Percentiles rank a stretch among this genome's conserved stretches.
Conservation (phyloP, 2,329 filamentous ascomycete species). For the Pseudogymnoascus destructans region DNA sequence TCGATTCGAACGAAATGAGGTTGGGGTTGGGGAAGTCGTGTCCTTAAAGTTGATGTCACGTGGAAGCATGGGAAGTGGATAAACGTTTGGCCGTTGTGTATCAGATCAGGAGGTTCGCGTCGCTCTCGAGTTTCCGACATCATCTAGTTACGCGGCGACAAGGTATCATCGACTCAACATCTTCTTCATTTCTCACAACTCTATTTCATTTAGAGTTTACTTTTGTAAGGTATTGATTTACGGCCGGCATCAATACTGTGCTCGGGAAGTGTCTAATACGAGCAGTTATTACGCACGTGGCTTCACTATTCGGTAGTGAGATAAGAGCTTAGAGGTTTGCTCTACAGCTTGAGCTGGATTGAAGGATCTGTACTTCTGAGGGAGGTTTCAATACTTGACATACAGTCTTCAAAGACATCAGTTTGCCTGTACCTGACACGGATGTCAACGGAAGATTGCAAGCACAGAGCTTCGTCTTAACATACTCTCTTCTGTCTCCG, state of each 20-base stretch:
- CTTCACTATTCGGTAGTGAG: not conserved
- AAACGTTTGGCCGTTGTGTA: not conserved
- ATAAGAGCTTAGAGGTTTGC: not conserved
- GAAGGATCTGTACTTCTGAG: slow-evolving; percentile 6
- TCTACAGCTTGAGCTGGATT: slow-evolving; percentile 6
- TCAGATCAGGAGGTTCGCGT: slow-evolving; percentile 8
- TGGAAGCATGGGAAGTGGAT: not conserved
- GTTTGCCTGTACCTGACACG: slow-evolving; percentile 7
- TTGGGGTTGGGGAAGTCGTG: not conserved
- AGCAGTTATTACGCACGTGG: not conserved
- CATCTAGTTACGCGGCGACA: not conserved
- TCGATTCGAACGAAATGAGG: slow-evolving; percentile 8
- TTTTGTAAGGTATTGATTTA: not conserved
- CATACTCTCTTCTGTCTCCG: slow-evolving; percentile 30
- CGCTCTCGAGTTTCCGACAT: not conserved
- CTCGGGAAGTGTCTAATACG: not conserved
- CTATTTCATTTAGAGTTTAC: not conserved
- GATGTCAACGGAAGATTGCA: slow-evolving; percentile 29
- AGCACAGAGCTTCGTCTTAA: slow-evolving; percentile 53
- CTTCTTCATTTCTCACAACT: not conserved
- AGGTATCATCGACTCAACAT: slow-evolving; percentile 1
- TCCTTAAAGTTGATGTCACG: slow-evolving; percentile 2
- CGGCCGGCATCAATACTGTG: not conserved
- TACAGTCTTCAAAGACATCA: slow-evolving; percentile 7
- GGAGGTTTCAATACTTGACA: slow-evolving; percentile 6